A percentile compares a stretch with the other conserved stretches of the same genome.
Conservation (phyloP, 495 filamentous ascomycete species). For the Acidiella bohemica region DNA sequence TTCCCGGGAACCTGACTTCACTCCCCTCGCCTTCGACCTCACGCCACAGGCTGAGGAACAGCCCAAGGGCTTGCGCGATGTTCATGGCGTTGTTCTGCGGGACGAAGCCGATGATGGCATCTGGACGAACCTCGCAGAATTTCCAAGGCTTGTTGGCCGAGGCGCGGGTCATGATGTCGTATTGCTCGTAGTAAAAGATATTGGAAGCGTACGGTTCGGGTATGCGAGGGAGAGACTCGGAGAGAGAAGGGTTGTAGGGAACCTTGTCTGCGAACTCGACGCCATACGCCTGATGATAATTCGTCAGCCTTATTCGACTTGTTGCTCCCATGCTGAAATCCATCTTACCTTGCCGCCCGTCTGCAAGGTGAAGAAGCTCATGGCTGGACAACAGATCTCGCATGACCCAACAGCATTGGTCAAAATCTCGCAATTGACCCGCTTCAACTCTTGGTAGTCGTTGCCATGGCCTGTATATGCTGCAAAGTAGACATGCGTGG, state of each 20-base stretch:
- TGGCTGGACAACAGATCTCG: constrained; percentile 24
- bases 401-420: constrained; percentile 24
- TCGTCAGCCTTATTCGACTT: too few species aligned
- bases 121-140: constrained; percentile 35
- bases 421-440: constrained; percentile 24
- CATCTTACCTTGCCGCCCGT: constrained; percentile 30
- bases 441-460: constrained; percentile 20
- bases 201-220: constrained; percentile 32
- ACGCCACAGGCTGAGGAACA: constrained; percentile 31
- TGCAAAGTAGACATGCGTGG: constrained; percentile 21
- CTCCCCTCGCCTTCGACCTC: constrained; percentile 24
- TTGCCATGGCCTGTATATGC: constrained; percentile 18
- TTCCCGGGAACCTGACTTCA: constrained; percentile 30
- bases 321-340: background rate
- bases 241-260: constrained; percentile 25
- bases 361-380: constrained; percentile 32
- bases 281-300: constrained; percentile 23
- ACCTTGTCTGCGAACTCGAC: constrained; percentile 28
- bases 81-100: constrained; percentile 33
- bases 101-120: constrained; percentile 35
- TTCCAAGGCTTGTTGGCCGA: constrained; percentile 31
- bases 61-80: constrained; percentile 30
- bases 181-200: constrained; percentile 37
- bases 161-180: constrained; percentile 29
- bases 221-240: constrained; percentile 32